phyloP scores from a whole-genome alignment of 257 asterid species.

The Verbascum thapsus region DNA sequence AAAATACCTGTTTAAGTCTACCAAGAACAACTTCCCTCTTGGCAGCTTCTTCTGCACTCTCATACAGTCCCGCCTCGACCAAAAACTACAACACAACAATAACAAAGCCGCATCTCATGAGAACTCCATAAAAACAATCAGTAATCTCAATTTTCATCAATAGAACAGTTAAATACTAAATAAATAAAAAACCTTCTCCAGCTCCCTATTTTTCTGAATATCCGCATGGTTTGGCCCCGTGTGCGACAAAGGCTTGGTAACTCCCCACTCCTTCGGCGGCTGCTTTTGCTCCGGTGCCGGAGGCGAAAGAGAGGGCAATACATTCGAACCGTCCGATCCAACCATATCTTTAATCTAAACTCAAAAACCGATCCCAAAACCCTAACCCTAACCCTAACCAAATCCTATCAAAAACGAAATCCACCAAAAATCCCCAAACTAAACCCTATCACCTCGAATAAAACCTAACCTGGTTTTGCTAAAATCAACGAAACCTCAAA shows the following conservation, averaged over 20 bases:
- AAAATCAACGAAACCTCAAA: conserved; percentile 19
- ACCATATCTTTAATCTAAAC: conserved; percentile 36
- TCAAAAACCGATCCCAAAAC: conserved; percentile 28
- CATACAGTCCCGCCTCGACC: conserved; percentile 74
- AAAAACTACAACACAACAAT: conserved; percentile 49
- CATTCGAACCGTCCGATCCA: conserved; percentile 44
- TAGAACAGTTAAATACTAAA: not conserved
- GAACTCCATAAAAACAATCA: conserved; percentile 25
- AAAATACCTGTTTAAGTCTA: conserved; percentile 70
- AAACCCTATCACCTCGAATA: conserved; percentile 44
- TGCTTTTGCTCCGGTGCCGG: conserved; percentile 38
- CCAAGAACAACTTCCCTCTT: conserved; percentile 72
- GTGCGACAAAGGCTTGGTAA: conserved; percentile 69
- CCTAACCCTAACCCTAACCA: conserved; percentile 32
- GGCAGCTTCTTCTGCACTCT: conserved; percentile 69
- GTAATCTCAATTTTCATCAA: not conserved
- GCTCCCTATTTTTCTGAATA: conserved; percentile 54
- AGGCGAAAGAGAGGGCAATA: conserved; percentile 38
- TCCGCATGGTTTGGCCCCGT: conserved; percentile 77
- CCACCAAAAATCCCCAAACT: conserved; percentile 23
- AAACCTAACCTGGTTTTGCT: conserved; percentile 29
- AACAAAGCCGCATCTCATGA: conserved; percentile 17
- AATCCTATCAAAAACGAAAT: no score
- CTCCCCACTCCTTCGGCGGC: conserved; percentile 67
- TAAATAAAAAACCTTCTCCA: conserved; percentile 68